Base-by-base conservation (phyloP, 257 asterid species). In the Dorcoceras hygrometricum region DNA sequence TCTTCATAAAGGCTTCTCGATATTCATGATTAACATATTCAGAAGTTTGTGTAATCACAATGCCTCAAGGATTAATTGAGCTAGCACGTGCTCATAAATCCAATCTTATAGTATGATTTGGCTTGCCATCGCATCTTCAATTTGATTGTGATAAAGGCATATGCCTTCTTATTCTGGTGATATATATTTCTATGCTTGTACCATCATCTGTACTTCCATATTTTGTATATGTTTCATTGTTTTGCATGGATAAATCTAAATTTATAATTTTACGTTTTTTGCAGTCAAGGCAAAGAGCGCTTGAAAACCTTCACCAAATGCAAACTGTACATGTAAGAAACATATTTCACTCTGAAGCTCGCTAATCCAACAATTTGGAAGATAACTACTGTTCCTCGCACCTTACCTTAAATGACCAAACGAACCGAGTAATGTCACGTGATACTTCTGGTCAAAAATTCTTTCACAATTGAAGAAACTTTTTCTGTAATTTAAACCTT, bases 281-380 rank as follows among this genome's bases (percentile, higher is more conserved):
- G 79, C 98, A 91, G 98, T 91, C 98, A 23, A 87, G 98, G 87
- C 96, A 85, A 79, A 89, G 94, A 64, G 98, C 98, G 18, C 73
- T 91, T 48, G 94, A 94, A 59, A 94, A 91, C 75, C 80, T 91
- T 59, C 91, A 87, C 65, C 95, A 85, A 82, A 91, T 87, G 98
- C 95, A 91, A 82, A 82, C 89, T 65, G 86, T 89, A 71, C 87
- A 87, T 81, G 98, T 91, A 87, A 80, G 96, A 67, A 59, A 39
- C 61, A 46, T 71, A 62, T 55, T 50, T 74, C 63, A 36, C 60
- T 64, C 14, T 31, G 20, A 70, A 31, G 66, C 39, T 59, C 66
- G 28, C 65, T 28, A 56, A 54, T 53, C 63, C 50, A 36, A 43
- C 51, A n/a, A 4, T 22, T 16, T 58, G 71, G 19, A 57, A 57